Evolutionary conservation across 352 stramenopile species (phyloP), one percentile per base, ranked within the genome.

Genomic region (Phytophthora pini): DNA sequence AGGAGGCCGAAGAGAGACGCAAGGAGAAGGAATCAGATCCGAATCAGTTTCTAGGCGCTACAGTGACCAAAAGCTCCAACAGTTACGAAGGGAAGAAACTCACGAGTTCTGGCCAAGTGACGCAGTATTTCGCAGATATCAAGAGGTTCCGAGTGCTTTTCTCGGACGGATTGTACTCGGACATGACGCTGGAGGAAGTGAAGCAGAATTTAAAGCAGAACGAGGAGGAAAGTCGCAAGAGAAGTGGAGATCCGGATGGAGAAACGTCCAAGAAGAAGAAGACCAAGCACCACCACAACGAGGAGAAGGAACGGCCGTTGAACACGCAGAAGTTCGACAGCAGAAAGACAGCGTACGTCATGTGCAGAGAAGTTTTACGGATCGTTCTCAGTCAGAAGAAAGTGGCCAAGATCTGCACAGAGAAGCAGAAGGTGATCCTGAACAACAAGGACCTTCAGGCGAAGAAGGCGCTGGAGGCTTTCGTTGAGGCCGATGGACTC

Each of bases 391-490:
- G 60, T 8, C 83, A 92, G 54, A 78, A 80, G 47, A 74, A 68
- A 15, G 69, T 83, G 45, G 74, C 76, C 40, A 76, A 76, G 48
- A 49, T 71, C 39, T 72, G 71, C 24, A 77, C 77, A 1, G 80
- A 89, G 45, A 87, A 89, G 65, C 83, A 90, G 46, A 65, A 78
- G 13, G 56, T 72, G 4, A 59, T 87, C 5, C 53, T 92, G n/a
- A 74, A 72, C 52, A 92, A 92, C 60, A 79, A 87, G 44, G 82
- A 89, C 43, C 59, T 91, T 24, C 76, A 86, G 67, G 78, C 84
- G 39, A 32, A 90, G 51, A 69, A 66, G 20, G 80, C 83, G 36
- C 62, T 92, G 17, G 68, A 83, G 40, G 72, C 45, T 1, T 92
- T 92, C 76, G 80, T 90, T 9, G 79, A 88, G 53, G 77, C 83